Conservation (phyloP, 495 filamentous ascomycete species). For the Evernia prunastri region DNA sequence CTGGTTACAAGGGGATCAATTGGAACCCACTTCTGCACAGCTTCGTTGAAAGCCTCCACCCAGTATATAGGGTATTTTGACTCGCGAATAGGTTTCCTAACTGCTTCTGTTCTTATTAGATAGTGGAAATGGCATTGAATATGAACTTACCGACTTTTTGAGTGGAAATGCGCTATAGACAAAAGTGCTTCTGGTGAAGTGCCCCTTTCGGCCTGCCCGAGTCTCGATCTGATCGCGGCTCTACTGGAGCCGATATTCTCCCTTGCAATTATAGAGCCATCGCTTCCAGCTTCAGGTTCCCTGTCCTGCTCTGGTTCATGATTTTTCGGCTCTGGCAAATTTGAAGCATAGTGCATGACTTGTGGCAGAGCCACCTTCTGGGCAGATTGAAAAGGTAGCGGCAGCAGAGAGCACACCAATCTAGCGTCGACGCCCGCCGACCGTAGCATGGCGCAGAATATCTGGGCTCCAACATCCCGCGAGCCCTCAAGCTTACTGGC, state of each 20-base stretch:
- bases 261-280: background rate
- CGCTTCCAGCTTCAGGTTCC: conserved; percentile 7
- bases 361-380: conserved; percentile 42
- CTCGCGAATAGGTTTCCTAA: conserved; percentile 39
- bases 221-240: background rate
- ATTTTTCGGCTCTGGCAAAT: background rate
- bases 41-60: conserved; percentile 84
- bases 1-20: conserved; percentile 78
- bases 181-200: background rate
- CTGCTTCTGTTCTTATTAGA: conserved; percentile 6
- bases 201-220: background rate
- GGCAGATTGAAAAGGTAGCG: conserved; percentile 62
- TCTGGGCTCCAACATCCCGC: conserved; percentile 79
- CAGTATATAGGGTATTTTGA: conserved; percentile 81
- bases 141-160: conserved; percentile 26
- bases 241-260: background rate
- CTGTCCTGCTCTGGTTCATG: conserved; percentile 25
- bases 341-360: conserved; percentile 5
- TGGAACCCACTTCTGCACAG: conserved; percentile 82
- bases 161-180: conserved; percentile 8
- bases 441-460: conserved; percentile 83
- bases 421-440: conserved; percentile 72
- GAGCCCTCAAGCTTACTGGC: conserved; percentile 65
- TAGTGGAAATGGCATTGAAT: background rate
- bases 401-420: conserved; percentile 87